phyloP scores from a whole-genome alignment of 1,284 basidiomycete species.

The Inonotus hispidus region DNA sequence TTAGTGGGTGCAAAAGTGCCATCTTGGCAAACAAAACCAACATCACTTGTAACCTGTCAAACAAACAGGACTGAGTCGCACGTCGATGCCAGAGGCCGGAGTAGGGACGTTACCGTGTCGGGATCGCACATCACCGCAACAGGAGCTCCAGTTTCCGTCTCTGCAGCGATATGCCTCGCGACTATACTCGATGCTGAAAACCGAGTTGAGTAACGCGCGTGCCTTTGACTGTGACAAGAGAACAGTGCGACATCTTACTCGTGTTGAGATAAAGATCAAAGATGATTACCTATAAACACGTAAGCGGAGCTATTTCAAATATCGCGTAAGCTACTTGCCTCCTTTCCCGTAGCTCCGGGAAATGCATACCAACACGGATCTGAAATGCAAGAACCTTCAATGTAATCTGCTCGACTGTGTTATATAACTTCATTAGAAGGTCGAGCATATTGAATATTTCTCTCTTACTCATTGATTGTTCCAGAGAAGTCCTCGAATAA shows the following conservation, averaged over 20 bases:
- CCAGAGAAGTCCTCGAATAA: slow-evolving; percentile 50
- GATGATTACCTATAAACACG: slow-evolving; percentile 33
- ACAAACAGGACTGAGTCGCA: slow-evolving; percentile 3
- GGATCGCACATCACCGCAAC: slow-evolving; percentile 53
- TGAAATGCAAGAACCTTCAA: slow-evolving; percentile 52
- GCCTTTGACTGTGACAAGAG: neutral
- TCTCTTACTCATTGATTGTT: slow-evolving; percentile 43
- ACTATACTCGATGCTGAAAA: slow-evolving; percentile 41
- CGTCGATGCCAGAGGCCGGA: neutral
- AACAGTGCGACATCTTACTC: slow-evolving; percentile 27
- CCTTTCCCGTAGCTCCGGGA: slow-evolving; percentile 48
- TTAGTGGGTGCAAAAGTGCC: slow-evolving; percentile 37
- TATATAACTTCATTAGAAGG: neutral
- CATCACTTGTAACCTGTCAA: slow-evolving; percentile 40
- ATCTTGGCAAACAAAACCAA: slow-evolving; percentile 52
- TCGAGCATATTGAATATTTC: neutral
- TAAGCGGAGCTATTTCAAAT: neutral
- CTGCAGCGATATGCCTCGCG: slow-evolving; percentile 41
- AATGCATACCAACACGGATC: slow-evolving; percentile 54
- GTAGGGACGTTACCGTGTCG: slow-evolving; percentile 34
- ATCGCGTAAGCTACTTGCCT: slow-evolving; percentile 26
- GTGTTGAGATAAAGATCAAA: slow-evolving; percentile 52
- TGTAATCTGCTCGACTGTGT: slow-evolving; percentile 37
- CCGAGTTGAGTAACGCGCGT: neutral
- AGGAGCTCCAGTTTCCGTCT: slow-evolving; percentile 37